These are phyloP conservation scores for Leucoagaricus sp. DNA, from an alignment of 1,284 basidiomycete genomes.

Conservation along the genomic window DNA sequence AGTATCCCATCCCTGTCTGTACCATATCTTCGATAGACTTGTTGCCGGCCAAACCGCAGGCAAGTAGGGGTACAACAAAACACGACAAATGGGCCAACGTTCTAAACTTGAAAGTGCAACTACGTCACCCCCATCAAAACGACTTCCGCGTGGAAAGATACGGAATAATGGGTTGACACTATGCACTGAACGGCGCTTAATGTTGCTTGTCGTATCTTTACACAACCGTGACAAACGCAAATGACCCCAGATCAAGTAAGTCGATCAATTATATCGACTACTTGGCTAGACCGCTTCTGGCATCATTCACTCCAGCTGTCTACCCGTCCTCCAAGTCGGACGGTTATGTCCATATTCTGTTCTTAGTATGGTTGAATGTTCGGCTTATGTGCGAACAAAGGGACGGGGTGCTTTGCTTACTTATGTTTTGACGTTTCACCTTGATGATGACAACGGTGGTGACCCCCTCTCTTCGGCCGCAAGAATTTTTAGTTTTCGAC, in stretches of 20 bases:
- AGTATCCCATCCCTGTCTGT: no score
- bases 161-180: not conserved
- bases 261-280: slow-evolving; percentile 4
- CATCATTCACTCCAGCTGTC: not conserved
- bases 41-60: not conserved
- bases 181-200: not conserved
- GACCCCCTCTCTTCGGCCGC: slow-evolving; percentile 6
- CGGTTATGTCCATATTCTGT: slow-evolving; percentile 9
- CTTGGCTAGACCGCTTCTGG: slow-evolving; percentile 8
- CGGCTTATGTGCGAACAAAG: slow-evolving; percentile 10
- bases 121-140: slow-evolving; percentile 7
- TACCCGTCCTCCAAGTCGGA: not conserved
- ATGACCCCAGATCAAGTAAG: slow-evolving; percentile 1
- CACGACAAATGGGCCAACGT: slow-evolving; percentile 5
- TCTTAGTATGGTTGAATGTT: slow-evolving; percentile 6
- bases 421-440: slow-evolving; percentile 2
- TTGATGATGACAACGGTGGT: not conserved
- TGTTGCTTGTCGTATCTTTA: not conserved
- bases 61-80: not conserved
- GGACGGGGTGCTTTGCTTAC: not conserved
- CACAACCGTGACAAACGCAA: not conserved
- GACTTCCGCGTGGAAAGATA: slow-evolving; percentile 10
- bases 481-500: not conserved
- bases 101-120: not conserved
- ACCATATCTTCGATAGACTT: no score